Base-by-base conservation (phyloP, 2,329 filamentous ascomycete genomes). In the Cladophialophora immunda region DNA sequence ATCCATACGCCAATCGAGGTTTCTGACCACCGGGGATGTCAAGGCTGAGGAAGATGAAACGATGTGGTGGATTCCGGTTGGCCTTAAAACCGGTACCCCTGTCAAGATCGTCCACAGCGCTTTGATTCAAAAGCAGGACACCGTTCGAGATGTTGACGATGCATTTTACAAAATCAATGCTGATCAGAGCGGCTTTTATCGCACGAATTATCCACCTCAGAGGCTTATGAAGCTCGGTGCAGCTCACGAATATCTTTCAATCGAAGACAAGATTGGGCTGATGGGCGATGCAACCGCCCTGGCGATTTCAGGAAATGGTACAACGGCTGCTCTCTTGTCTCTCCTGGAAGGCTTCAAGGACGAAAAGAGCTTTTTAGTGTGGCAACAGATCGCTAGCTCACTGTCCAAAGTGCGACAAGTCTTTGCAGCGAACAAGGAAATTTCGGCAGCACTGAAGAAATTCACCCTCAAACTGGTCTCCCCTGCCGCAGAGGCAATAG, bases 101-200 rank as follows among this genome's bases (percentile, higher is more conserved):
- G 81, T 87, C 36, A 87, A 86, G 7, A 83, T 90, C 61, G 83
- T 90, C 65, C 83, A 86, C 22, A 83, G 90, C 41, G 89, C 92
- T 59, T 83, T 99, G 53, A 91, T 89, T 0, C 82, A 86, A 64
- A 97, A 92, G 81, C 86, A 92, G 73, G 89, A 93, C 63, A 93
- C 88, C 13, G 87, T 98, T 65, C 84, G 86, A 58, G 77, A 75
- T 32, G 70, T 82, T 57, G 89, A 90, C 67, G 83, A 97, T 65
- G 87, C 93, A 71, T 97, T 97, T 78, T 99, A 98, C 82, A 96
- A 97, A 82, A 84, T 99, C 74, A 99, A 99, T 83, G 89, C 90
- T 68, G 89, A 94, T 63, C 91, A 94, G 66, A 93, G 90, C 59
- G 94, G 93, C 29, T 97, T 92, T 80, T 98, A 96, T 81, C 88